Evolutionary conservation across 352 stramenopile genomes (phyloP).

Genomic region (Pythium diclinum): DNA sequence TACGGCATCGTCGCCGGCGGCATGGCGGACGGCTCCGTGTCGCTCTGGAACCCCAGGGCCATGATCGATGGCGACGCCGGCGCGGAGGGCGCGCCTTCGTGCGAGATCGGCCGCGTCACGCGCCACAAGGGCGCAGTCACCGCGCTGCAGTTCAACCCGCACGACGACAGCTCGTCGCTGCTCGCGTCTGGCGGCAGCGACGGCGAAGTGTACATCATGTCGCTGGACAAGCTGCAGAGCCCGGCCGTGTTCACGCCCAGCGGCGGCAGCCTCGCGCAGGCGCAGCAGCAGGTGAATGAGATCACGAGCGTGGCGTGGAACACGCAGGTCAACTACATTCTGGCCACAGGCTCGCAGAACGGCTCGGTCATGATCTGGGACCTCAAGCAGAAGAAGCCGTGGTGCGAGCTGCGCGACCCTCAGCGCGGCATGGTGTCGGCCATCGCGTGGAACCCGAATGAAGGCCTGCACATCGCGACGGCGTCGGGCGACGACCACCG

Average conservation of each 20-base stretch:
- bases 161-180: conserved; percentile 89
- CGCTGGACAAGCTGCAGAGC: conserved; percentile 87
- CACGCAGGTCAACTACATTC: conserved; percentile 96
- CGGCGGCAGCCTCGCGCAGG: conserved; percentile 50
- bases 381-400: conserved; percentile 97
- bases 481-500: conserved; percentile 94
- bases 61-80: conserved; percentile 63
- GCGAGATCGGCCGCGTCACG: conserved; percentile 75
- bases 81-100: conserved; percentile 32
- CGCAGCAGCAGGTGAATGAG: conserved; percentile 74
- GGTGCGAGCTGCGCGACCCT: conserved; percentile 95
- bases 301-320: conserved; percentile 96
- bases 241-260: conserved; percentile 90
- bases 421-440: conserved; percentile 87
- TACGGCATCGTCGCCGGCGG: conserved; percentile 95
- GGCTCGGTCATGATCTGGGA: conserved; percentile 97
- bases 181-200: conserved; percentile 93
- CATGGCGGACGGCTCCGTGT: conserved; percentile 96
- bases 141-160: conserved; percentile 95
- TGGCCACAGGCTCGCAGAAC: conserved; percentile 93
- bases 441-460: conserved; percentile 96
- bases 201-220: conserved; percentile 95
- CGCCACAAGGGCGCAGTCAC: conserved; percentile 91
- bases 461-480: conserved; percentile 97
- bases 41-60: conserved; percentile 94